Evolutionary conservation across 176 grass and related monocot species (phyloP).

Genomic region (Thinopyrum elongatum): DNA sequence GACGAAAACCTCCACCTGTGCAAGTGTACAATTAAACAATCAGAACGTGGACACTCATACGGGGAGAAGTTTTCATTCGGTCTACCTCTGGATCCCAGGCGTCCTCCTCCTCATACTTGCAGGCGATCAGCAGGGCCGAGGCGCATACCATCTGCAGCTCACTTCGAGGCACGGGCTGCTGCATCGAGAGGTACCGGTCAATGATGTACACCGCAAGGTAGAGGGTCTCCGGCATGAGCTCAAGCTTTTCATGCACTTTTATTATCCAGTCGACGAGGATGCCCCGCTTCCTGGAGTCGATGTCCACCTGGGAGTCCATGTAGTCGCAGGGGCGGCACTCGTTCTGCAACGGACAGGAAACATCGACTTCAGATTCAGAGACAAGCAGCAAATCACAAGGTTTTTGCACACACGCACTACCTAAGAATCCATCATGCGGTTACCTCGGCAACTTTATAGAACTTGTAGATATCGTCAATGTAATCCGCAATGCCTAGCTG

Average conservation of each 20-base stretch:
- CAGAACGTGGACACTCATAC: background rate
- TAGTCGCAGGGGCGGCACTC: conserved; percentile 60
- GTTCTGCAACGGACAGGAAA: conserved; percentile 41
- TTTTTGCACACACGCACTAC: background rate
- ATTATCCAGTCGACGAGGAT: conserved; percentile 87
- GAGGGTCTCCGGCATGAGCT: conserved; percentile 85
- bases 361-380: background rate
- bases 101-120: conserved; percentile 83
- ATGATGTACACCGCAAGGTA: conserved; percentile 76
- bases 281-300: conserved; percentile 84
- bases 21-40: background rate
- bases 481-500: conserved; percentile 82
- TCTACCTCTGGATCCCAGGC: conserved; percentile 93
- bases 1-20: conserved; percentile 87
- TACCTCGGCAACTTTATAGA: conserved; percentile 78
- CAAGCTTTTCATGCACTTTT: conserved; percentile 89
- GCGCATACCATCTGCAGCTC: conserved; percentile 88
- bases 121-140: conserved; percentile 77
- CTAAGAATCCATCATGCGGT: too few relatives aligned
- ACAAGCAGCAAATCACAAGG: background rate
- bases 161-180: conserved; percentile 49
- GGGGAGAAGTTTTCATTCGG: background rate
- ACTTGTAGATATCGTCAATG: conserved; percentile 80
- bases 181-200: conserved; percentile 72
- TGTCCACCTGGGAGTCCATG: conserved; percentile 75